Evolutionary conservation across 2,329 filamentous ascomycete genomes (phyloP).

Genomic region (Neofusicoccum ribis): DNA sequence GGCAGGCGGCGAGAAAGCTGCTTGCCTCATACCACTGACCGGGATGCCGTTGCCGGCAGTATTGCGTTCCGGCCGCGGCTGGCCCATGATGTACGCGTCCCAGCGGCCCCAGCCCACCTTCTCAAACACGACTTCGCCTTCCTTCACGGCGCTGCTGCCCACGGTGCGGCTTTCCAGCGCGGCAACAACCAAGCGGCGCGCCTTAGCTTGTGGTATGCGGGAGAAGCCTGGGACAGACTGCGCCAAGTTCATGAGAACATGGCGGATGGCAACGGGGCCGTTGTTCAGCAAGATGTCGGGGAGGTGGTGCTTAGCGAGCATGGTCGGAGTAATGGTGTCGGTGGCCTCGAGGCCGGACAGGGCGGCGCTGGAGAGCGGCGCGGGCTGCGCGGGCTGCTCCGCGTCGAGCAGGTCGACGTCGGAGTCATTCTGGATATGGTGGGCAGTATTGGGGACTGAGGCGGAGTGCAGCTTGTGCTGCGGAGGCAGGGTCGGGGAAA

Average conservation of each 20-base stretch:
- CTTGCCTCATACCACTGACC: conserved; percentile 23
- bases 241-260: conserved; percentile 92
- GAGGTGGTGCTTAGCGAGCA: conserved; percentile 87
- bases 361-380: conserved; percentile 49
- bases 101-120: conserved; percentile 98
- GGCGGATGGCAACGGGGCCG: conserved; percentile 88
- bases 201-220: conserved; percentile 83
- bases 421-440: conserved; percentile 61
- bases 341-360: conserved; percentile 66
- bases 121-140: conserved; percentile 53
- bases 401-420: conserved; percentile 82
- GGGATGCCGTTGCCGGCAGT: conserved; percentile 4
- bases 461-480: conserved; percentile 67
- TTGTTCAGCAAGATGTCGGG: conserved; percentile 87
- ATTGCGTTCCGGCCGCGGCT: conserved; percentile 49
- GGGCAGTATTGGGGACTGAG: conserved; percentile 47
- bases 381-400: conserved; percentile 38
- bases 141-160: not conserved
- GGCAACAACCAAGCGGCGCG: conserved; percentile 85
- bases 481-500: conserved; percentile 82
- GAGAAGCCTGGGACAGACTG: conserved; percentile 92
- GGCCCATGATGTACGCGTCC: conserved; percentile 77
- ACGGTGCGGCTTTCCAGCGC: conserved; percentile 73
- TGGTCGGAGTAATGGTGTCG: conserved; percentile 77
- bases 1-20: conserved; percentile 48